Percentiles rank a stretch among this genome's conserved stretches.
phyloP scores from a whole-genome alignment of 495 filamentous ascomycete genomes.

The Aspergillus nanangensis region DNA sequence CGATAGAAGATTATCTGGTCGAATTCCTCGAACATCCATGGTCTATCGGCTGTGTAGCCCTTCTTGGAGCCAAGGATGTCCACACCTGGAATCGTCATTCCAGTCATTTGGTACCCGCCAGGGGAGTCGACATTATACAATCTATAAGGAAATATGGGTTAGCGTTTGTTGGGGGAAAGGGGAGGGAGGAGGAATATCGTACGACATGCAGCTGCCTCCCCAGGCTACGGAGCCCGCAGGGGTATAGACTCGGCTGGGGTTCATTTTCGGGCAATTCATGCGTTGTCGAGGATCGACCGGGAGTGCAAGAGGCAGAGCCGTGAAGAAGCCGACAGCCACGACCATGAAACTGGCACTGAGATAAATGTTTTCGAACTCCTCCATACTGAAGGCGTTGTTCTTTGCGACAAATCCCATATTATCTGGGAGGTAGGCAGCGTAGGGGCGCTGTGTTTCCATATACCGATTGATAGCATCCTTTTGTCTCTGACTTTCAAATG shows the following conservation, averaged over 20 bases:
- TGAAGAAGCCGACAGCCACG: constrained; percentile 55
- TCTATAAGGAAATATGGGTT: no score
- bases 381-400: constrained; percentile 50
- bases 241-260: constrained; percentile 54
- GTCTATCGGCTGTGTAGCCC: constrained; percentile 36
- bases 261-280: constrained; percentile 54
- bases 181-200: no score
- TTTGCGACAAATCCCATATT: constrained; percentile 53
- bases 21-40: constrained; percentile 56
- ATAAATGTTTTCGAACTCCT: constrained; percentile 42
- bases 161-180: no score
- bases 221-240: constrained; percentile 50
- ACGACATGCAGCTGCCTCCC: constrained; percentile 50
- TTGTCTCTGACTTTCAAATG: constrained; percentile 47
- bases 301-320: constrained; percentile 47
- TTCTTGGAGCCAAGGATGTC: constrained; percentile 50
- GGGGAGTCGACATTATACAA: constrained; percentile 57
- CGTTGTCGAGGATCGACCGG: constrained; percentile 52
- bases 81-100: constrained; percentile 48
- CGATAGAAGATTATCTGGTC: constrained; percentile 53
- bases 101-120: constrained; percentile 55
- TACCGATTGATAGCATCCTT: constrained; percentile 49
- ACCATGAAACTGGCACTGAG: constrained; percentile 45
- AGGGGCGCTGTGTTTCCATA: constrained; percentile 52
- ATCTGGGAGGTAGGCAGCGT: constrained; percentile 54